Evolutionary conservation across 352 stramenopile genomes (phyloP), one percentile per base, ranked within the genome.

Genomic region (Phytophthora kernoviae): DNA sequence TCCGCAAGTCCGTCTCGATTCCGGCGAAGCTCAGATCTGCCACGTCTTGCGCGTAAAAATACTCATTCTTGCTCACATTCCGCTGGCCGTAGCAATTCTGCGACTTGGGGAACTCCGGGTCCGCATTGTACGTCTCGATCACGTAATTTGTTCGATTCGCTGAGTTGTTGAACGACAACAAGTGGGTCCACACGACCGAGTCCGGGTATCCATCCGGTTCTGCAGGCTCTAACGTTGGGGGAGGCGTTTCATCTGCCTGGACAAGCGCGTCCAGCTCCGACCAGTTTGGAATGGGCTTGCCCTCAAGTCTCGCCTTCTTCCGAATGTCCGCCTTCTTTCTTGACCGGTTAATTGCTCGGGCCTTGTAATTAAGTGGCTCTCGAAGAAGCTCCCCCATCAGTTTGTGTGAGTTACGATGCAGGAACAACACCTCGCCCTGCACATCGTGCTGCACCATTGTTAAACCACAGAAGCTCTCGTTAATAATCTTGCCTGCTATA

Each of bases 1-100:
- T 55, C 27, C 61, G 65, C 9, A 74, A 6, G 17, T 70, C 11
- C 17, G 52, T 67, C 34, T 74, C 65, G 17, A 74, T 52, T 4
- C 60, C 41, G 1, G 60, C 44, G 41, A 74, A 70, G 5, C 60
- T 56, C 20, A 74, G 33, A 12, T 52, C 21, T 7, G 48, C 45
- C 12, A 74, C 45, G 24, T 63, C 40, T 32, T 70, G 60, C 7
- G 47, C 42, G 56, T 62, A 59, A 56, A 74, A 74, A 32, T 68
- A 52, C 11, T 67, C 9, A 40, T 46, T 70, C 30, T 58, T 70
- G 42, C 51, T 68, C 24, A 70, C 51, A 32, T 73, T 66, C 40
- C 51, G 64, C 47, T 84, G 71, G 20, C 81, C 78, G 50, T 88
- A 90, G 58, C 81, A 91, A 58, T 69, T 84, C 64, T 89, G 77